phyloP scores from a whole-genome alignment of 31 red algal genomes.

The Porphyra umbilicalis region DNA sequence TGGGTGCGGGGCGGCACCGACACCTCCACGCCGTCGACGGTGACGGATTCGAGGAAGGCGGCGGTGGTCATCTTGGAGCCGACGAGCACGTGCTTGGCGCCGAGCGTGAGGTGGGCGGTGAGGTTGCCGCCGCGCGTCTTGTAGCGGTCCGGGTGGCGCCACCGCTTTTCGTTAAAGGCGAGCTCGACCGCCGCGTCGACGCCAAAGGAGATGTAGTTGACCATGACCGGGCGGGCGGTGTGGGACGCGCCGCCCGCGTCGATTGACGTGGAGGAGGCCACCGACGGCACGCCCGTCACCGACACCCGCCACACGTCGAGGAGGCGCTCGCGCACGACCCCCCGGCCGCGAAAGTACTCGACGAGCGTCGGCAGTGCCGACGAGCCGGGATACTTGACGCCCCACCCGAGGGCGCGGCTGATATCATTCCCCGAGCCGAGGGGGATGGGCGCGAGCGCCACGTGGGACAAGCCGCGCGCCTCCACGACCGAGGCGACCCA shows the following conservation, averaged over 20 bases:
- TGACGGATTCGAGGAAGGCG: conserved; percentile 7
- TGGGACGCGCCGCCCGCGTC: conserved; percentile 16
- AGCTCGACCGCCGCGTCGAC: conserved; percentile 97
- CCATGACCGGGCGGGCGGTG: conserved; percentile 44
- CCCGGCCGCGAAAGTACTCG: conserved; percentile 8
- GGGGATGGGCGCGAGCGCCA: conserved; percentile 67
- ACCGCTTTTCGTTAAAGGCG: conserved; percentile 80
- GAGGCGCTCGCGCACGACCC: neutral
- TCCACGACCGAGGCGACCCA: conserved; percentile 71
- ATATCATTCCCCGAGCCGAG: conserved; percentile 97
- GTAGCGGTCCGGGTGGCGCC: conserved; percentile 77
- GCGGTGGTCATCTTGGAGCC: neutral
- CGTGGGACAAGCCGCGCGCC: conserved; percentile 24
- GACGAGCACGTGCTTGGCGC: conserved; percentile 44
- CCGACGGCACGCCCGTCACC: neutral
- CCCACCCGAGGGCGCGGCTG: conserved; percentile 91
- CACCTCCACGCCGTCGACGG: conserved; percentile 15
- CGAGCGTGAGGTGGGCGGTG: conserved; percentile 50
- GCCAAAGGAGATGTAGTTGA: conserved; percentile 89
- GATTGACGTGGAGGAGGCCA: neutral
- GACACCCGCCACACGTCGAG: conserved; percentile 73
- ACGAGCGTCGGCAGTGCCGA: conserved; percentile 14
- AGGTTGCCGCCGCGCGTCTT: conserved; percentile 64
- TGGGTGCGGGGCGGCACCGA: conserved; percentile 29
- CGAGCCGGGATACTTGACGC: conserved; percentile 57